Base-by-base conservation (phyloP, 306 rosid species). In the Gillenia trifoliata region DNA sequence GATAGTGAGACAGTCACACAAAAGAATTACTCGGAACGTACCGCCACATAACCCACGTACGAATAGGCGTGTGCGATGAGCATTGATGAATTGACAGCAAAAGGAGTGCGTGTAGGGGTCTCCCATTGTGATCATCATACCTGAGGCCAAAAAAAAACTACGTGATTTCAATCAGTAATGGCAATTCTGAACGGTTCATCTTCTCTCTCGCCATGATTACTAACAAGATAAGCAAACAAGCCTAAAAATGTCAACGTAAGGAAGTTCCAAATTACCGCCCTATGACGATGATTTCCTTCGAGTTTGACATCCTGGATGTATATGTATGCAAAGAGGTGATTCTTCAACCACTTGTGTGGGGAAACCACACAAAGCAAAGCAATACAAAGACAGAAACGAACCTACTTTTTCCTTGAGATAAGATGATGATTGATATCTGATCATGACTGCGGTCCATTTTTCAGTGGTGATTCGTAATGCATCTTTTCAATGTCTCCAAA, bases 341-440 rank as follows among this genome's bases (percentile, higher is more conserved):
- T 80, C 83, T 78, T 78, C 81, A 66, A 66, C 77, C 62, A 80
- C 61, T 75, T 77, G 79, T 38, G 78, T 65, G 69, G 45, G 62
- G 68, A 71, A 55, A 71, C 66, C 77, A 26, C 83, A 76, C 80
- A 79, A 61, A 66, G 74, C 62, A 49, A 47, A 67, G 70, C 65
- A 33, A 10, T 64, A 49, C 29, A 60, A 65, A 52, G 45, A 75
- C 65, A 70, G 75, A 79, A 77, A 64, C 26, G 57, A 61, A 80
- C 56, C 78, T 19, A 38, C 87, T 81, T 83, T 81, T 47, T 73
- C 33, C 26, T 65, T 66, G 55, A 49, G 72, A 85, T 81, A 72
- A 85, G 70, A 85, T 20, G 70, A 85, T 20, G 81, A 74, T 74
- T 68, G 70, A 79, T 28, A 76, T 74, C 72, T 64, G 76, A 72